Conservation (phyloP, 495 filamentous ascomycete species). For the Hypoxylon rickii region DNA sequence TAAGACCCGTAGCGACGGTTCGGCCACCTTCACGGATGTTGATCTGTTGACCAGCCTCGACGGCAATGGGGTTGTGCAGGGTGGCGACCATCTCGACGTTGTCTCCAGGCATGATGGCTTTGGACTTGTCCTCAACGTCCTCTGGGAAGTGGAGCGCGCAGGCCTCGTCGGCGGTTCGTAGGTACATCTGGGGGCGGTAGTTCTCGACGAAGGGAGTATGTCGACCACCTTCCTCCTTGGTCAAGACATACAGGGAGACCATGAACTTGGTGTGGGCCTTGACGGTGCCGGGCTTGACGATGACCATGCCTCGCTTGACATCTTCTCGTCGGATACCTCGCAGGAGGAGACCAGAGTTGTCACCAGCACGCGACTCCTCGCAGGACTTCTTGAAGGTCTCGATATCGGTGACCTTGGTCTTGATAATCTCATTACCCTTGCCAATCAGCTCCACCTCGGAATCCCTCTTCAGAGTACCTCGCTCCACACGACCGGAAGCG, state of each 20-base stretch:
- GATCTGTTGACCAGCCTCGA: conserved; percentile 89
- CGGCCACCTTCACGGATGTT: conserved; percentile 96
- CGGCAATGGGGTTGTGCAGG: conserved; percentile 77
- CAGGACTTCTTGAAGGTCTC: conserved; percentile 99
- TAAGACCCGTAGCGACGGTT: conserved; percentile 88
- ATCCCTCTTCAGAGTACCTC: conserved; percentile 89
- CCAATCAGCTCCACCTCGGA: conserved; percentile 91
- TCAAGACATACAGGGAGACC: conserved; percentile 92
- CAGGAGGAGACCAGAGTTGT: conserved; percentile 97
- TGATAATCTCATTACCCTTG: conserved; percentile 74
- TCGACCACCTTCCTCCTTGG: conserved; percentile 95
- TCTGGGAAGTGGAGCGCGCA: conserved; percentile 81
- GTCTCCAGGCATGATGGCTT: conserved; percentile 95
- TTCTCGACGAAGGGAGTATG: conserved; percentile 91
- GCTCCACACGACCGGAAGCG: conserved; percentile 94
- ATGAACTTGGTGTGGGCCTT: conserved; percentile 89
- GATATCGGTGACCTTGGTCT: conserved; percentile 99
- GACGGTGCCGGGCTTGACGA: conserved; percentile 74
- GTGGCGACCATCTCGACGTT: conserved; percentile 94
- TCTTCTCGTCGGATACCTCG: conserved; percentile 95
- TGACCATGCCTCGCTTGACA: conserved; percentile 89
- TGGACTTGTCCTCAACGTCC: conserved; percentile 67
- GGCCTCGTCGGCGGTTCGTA: conserved; percentile 93
- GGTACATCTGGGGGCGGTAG: conserved; percentile 94
- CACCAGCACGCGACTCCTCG: conserved; percentile 89